Percentiles rank a stretch among this genome's conserved stretches.
Evolutionary conservation across 345 rosid species (phyloP).

Genomic region (Pistacia vera): DNA sequence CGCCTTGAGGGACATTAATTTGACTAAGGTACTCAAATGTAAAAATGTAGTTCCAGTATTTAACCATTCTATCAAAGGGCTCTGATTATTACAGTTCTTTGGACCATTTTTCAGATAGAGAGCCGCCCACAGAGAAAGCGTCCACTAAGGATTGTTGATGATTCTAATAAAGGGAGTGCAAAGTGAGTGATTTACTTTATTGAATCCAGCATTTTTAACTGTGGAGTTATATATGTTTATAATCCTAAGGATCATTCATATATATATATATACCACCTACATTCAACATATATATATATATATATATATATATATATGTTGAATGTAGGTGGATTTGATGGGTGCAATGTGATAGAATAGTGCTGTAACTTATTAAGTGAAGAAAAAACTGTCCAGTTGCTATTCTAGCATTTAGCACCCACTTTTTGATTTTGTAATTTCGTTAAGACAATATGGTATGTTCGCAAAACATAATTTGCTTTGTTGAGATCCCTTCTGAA

Average conservation of each 20-base stretch:
- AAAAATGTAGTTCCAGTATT: not conserved
- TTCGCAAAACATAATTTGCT: not conserved
- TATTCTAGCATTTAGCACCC: too few relatives aligned
- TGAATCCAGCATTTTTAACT: not conserved
- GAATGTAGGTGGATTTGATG: not conserved
- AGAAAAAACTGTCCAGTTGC: not conserved
- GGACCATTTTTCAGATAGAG: conserved; percentile 63
- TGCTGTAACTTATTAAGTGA: not conserved
- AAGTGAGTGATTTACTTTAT: conserved; percentile 44
- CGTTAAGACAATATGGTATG: not conserved
- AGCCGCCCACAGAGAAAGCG: conserved; percentile 83
- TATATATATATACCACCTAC: too few relatives aligned
- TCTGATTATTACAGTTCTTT: conserved; percentile 8
- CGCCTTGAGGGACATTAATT: conserved; percentile 77
- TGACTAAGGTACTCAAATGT: conserved; percentile 60
- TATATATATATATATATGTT: not conserved
- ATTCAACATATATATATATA: too few relatives aligned
- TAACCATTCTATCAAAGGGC: not conserved
- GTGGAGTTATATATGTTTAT: not conserved
- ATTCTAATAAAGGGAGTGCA: conserved; percentile 76
- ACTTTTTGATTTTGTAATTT: too few relatives aligned
- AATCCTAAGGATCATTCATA: not conserved
- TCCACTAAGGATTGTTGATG: conserved; percentile 79
- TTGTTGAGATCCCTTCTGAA: not conserved
- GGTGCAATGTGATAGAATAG: not conserved